Evolutionary conservation across 1,139 yeast genomes (phyloP).

Genomic region (Hanseniaspora sp.): DNA sequence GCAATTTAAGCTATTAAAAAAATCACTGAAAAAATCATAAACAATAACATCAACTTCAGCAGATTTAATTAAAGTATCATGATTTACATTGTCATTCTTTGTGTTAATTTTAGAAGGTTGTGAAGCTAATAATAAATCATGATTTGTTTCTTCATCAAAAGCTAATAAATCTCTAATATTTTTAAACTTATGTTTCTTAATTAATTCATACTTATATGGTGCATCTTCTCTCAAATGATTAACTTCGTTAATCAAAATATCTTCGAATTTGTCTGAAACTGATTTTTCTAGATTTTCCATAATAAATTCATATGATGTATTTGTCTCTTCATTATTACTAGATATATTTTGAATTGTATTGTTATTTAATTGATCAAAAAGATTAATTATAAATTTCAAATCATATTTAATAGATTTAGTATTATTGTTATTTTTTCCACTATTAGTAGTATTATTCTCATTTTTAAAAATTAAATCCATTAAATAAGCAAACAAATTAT

Average conservation of each 20-base stretch:
- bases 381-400: neutral
- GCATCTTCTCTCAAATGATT: constrained; percentile 2
- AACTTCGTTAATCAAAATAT: neutral
- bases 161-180: constrained; percentile 1
- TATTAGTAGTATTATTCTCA: neutral
- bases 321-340: neutral
- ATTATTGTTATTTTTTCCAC: neutral
- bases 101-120: neutral
- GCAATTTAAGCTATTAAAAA: neutral
- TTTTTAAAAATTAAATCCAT: neutral
- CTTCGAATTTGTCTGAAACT: neutral
- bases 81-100: neutral
- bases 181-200: constrained; percentile 12
- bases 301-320: neutral
- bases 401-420: neutral
- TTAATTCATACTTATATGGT: constrained; percentile 1
- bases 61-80: neutral
- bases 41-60: constrained; percentile 5
- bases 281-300: neutral
- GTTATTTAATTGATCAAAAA: neutral
- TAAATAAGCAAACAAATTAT: neutral
- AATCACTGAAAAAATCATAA: constrained; percentile 3
- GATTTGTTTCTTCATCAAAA: neutral
- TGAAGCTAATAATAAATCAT: neutral
- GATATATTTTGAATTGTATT: neutral